phyloP scores from a whole-genome alignment of 805 yeast genomes.

The Jamesozyma jinghongensis region DNA sequence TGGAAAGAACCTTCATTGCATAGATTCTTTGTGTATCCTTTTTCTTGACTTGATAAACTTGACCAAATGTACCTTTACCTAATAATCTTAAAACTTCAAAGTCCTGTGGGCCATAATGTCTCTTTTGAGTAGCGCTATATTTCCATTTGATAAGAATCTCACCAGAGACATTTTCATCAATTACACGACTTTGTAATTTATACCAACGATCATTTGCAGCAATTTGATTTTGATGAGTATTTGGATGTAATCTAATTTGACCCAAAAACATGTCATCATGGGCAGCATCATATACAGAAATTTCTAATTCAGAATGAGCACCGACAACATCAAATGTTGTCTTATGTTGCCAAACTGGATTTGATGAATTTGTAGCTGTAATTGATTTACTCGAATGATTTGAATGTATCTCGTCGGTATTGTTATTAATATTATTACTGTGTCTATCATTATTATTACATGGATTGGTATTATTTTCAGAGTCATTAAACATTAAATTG shows the following conservation, averaged over 20 bases:
- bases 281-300: conserved; percentile 83
- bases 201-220: conserved; percentile 62
- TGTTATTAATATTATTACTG: conserved; percentile 1
- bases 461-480: neutral
- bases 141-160: conserved; percentile 67
- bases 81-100: conserved; percentile 83
- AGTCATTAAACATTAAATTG: conserved; percentile 15
- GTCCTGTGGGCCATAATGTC: conserved; percentile 86
- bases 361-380: conserved; percentile 21
- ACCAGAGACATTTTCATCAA: conserved; percentile 71
- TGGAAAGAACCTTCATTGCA: conserved; percentile 95
- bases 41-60: conserved; percentile 92
- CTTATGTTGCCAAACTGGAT: conserved; percentile 88
- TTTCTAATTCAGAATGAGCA: conserved; percentile 71
- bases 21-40: conserved; percentile 82
- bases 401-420: conserved; percentile 6
- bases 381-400: conserved; percentile 5
- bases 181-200: conserved; percentile 58
- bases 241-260: conserved; percentile 65
- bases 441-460: conserved; percentile 3
- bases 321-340: conserved; percentile 89
- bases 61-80: conserved; percentile 97
- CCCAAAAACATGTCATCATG: conserved; percentile 81
- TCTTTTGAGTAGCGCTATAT: conserved; percentile 58
- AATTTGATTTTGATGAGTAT: conserved; percentile 28